Evolutionary conservation across 2,329 filamentous ascomycete genomes (phyloP).

Genomic region (Sporothrix dimorphospora): DNA sequence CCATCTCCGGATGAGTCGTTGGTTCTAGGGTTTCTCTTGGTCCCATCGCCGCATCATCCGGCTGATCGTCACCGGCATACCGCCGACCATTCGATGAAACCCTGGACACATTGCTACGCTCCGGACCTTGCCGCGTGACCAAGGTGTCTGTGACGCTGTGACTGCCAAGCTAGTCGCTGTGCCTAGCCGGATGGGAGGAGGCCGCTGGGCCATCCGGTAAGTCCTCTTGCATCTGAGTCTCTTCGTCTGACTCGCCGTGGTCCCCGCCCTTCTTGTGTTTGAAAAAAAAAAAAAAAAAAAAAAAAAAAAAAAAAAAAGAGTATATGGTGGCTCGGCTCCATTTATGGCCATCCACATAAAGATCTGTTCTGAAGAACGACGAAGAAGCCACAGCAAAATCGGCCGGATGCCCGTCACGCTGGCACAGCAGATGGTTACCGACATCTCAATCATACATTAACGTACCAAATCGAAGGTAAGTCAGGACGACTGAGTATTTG

Average conservation of each 20-base stretch:
- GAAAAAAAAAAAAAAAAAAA: too few relatives aligned
- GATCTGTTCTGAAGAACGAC: not conserved
- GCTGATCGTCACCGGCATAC: not conserved
- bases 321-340: not conserved
- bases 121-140: not conserved
- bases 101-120: not conserved
- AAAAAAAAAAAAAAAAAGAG: too few relatives aligned
- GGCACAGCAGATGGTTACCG: slow-evolving; percentile 54
- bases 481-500: slow-evolving; percentile 51
- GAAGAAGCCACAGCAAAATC: slow-evolving; percentile 34
- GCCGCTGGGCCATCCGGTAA: not conserved
- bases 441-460: slow-evolving; percentile 51
- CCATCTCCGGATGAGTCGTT: too few relatives aligned
- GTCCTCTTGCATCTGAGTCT: not conserved
- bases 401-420: slow-evolving; percentile 55
- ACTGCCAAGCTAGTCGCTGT: not conserved
- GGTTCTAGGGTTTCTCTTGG: not conserved
- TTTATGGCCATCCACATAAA: not conserved
- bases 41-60: not conserved
- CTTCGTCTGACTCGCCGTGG: not conserved
- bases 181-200: not conserved
- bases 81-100: too few relatives aligned
- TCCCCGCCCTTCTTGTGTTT: not conserved
- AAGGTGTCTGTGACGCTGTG: not conserved
- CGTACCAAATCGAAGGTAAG: slow-evolving; percentile 48